Base-by-base conservation (phyloP, 108 stramenopile species). In the Epithemia pelagica region DNA sequence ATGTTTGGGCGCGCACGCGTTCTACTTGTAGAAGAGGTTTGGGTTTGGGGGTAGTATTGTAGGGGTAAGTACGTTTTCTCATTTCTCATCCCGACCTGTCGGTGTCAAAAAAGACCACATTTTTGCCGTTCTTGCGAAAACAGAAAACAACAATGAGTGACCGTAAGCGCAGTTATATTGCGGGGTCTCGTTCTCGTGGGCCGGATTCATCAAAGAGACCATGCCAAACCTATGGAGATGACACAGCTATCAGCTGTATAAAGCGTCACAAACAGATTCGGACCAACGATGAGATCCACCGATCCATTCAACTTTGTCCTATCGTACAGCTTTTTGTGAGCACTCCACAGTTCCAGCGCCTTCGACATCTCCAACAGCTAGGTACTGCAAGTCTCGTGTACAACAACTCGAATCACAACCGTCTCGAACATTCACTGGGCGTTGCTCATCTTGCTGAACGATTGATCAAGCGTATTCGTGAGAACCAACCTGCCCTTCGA, bases 401-500 rank as follows among this genome's bases (percentile, higher is more conserved):
- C 65, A 69, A 79, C 0, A 79, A 68, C 57, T 88, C 86, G 26
- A 92, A 89, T 63, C 96, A 96, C 76, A 87, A 74, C 5, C 73
- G 95, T 7, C 95, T 96, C 62, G 87, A 92, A 64, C 91, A 93
- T 64, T 85, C 80, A 25, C 54, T 92, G 28, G 92, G 95, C 19
- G 95, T 96, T n/a, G 94, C 89, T 5, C 76, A 88, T 65, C 76
- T 94, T 33, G 95, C 94, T 24, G 84, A 88, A 65, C 54, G 76
- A 46, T 64, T 92, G 72, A 68, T 78, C 22, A 31, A 26, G 7
- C 52, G 69, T 7, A 76, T 98, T 18, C 55, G 65, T 27, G 27
- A 65, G 19, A 66, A 74, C 54, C 87, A 95, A 52, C 79, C 78
- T 24, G 23, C 72, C 25, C 71, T 95, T 28, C 66, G 70, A 2